Conservation (phyloP, 2,329 filamentous ascomycete genomes). For the Xylariomycetidae sp. region DNA sequence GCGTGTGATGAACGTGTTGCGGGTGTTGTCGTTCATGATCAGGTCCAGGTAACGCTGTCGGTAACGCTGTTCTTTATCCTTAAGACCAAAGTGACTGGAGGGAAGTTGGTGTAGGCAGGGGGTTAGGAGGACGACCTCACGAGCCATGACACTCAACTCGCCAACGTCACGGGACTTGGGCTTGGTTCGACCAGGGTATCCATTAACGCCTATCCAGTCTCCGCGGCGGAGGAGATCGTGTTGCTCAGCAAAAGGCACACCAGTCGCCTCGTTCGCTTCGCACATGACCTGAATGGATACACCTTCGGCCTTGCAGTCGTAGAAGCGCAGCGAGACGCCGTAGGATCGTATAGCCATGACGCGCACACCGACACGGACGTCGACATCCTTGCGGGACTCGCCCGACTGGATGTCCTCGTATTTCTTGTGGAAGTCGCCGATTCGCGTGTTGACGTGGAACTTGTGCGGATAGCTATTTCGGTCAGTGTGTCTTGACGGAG, state of each 20-base stretch:
- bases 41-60: constrained; percentile 91
- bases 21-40: constrained; percentile 88
- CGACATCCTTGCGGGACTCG: constrained; percentile 69
- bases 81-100: constrained; percentile 87
- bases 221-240: constrained; percentile 85
- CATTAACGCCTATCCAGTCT: constrained; percentile 85
- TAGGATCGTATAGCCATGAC: constrained; percentile 84
- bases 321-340: constrained; percentile 84
- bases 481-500: background rate
- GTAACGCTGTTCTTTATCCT: constrained; percentile 89
- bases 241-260: constrained; percentile 71
- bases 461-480: constrained; percentile 72
- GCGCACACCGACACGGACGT: constrained; percentile 72
- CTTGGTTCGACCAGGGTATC: constrained; percentile 76
- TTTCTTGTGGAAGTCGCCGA: constrained; percentile 72
- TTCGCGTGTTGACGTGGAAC: constrained; percentile 80
- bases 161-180: constrained; percentile 90
- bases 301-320: constrained; percentile 66
- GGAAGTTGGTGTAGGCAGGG: constrained; percentile 90
- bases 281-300: constrained; percentile 85
- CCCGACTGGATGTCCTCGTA: constrained; percentile 82
- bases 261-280: constrained; percentile 72
- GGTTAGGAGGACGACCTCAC: constrained; percentile 76
- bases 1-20: constrained; percentile 77
- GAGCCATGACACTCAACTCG: constrained; percentile 90